Evolutionary conservation across 495 filamentous ascomycete genomes (phyloP).

Genomic region (Annulohypoxylon stygium): DNA sequence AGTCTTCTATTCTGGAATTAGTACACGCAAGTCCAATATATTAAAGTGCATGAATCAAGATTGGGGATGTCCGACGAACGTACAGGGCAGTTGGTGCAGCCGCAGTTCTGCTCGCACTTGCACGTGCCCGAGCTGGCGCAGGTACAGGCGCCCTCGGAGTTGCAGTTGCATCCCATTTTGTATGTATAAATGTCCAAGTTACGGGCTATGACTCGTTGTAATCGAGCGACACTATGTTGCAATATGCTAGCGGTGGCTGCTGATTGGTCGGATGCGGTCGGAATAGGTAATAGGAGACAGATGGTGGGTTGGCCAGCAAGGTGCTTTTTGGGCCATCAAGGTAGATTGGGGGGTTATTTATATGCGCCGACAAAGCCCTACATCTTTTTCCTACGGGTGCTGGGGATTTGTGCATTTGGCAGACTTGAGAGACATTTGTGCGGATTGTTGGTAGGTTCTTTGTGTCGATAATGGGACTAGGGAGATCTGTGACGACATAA

Average conservation of each 20-base stretch:
- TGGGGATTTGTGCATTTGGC: not conserved
- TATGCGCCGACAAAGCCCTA: slow-evolving; percentile 23
- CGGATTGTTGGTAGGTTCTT: slow-evolving; percentile 13
- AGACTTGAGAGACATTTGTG: not conserved
- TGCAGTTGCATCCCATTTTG: slow-evolving; percentile 50
- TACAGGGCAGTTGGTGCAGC: slow-evolving; percentile 50
- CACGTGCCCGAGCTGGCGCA: slow-evolving; percentile 49
- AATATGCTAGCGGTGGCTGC: slow-evolving; percentile 20
- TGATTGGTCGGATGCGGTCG: slow-evolving; percentile 46
- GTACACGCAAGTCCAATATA: not conserved
- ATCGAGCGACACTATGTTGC: slow-evolving; percentile 47
- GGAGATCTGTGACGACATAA: slow-evolving; percentile 40
- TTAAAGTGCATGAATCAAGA: not conserved
- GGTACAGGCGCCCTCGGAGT: slow-evolving; percentile 42
- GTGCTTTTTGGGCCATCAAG: slow-evolving; percentile 42
- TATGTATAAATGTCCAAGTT: not conserved
- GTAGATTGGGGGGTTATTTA: slow-evolving; percentile 44
- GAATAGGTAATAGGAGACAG: slow-evolving; percentile 36
- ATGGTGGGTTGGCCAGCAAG: slow-evolving; percentile 13
- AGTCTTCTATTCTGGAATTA: slow-evolving; percentile 25
- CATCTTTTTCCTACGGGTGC: not conserved
- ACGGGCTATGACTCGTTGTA: slow-evolving; percentile 12
- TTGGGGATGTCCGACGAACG: slow-evolving; percentile 11
- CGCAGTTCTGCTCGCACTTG: slow-evolving; percentile 48
- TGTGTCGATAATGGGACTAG: slow-evolving; percentile 11